Evolutionary conservation across 352 stramenopile species (phyloP).

Genomic region (Globisporangium paddicum): DNA sequence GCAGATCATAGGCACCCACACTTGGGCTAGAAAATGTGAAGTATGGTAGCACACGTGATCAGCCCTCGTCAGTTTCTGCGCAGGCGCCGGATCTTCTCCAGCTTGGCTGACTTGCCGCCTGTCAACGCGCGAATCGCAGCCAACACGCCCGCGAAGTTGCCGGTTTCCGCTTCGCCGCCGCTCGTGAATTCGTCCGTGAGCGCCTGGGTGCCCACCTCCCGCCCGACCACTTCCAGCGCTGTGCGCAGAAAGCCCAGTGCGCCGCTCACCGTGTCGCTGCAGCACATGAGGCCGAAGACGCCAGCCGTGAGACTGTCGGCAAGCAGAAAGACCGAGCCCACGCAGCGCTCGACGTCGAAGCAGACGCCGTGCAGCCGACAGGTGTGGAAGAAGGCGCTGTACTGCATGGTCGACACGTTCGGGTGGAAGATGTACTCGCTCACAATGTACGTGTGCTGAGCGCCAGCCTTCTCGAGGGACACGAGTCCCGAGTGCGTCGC

Average conservation of each 20-base stretch:
- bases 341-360: conserved; percentile 67
- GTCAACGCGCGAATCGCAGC: conserved; percentile 38
- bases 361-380: conserved; percentile 86
- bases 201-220: conserved; percentile 47
- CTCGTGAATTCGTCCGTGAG: conserved; percentile 13
- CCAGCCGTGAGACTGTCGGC: conserved; percentile 76
- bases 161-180: conserved; percentile 10
- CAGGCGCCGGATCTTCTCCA: conserved; percentile 35
- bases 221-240: conserved; percentile 69
- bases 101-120: conserved; percentile 32
- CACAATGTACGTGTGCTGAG: conserved; percentile 55
- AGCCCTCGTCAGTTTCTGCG: conserved; percentile 12
- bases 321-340: conserved; percentile 74
- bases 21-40: too few relatives aligned
- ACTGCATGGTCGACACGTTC: conserved; percentile 72
- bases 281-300: conserved; percentile 66
- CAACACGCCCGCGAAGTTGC: conserved; percentile 67
- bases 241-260: conserved; percentile 57
- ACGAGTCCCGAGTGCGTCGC: conserved; percentile 18
- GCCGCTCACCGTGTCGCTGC: conserved; percentile 42
- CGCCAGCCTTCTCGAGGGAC: conserved; percentile 12
- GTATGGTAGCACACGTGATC: background rate
- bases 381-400: conserved; percentile 83
- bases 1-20: too few relatives aligned
- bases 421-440: conserved; percentile 78